Conservation (phyloP, 1,284 basidiomycete species). For the Schizophyllum amplum region DNA sequence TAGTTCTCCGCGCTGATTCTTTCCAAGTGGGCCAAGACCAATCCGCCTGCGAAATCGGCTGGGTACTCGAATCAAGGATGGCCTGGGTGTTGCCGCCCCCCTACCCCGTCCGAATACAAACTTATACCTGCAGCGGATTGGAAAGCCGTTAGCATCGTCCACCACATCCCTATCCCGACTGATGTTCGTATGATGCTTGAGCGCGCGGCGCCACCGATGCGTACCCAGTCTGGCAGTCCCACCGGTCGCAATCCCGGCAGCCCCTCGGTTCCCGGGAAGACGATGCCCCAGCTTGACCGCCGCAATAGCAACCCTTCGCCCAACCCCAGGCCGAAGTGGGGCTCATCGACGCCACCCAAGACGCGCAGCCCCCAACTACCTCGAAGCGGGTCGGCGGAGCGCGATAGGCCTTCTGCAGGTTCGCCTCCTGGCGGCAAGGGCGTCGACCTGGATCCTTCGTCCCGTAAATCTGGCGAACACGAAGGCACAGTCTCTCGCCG, state of each 20-base stretch:
- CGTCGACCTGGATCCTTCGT: neutral
- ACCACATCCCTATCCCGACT: conserved; percentile 58
- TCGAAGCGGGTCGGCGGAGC: neutral
- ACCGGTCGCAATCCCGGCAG: conserved; percentile 1
- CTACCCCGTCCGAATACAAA: conserved; percentile 45
- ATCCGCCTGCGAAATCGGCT: conserved; percentile 41
- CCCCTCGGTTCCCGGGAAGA: neutral
- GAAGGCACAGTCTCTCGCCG: neutral
- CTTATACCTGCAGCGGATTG: conserved; percentile 69
- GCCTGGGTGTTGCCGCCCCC: conserved; percentile 78
- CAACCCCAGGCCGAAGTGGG: conserved; percentile 14
- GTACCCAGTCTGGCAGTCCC: neutral
- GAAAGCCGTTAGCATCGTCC: conserved; percentile 65
- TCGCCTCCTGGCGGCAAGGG: no score
- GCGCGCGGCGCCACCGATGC: neutral
- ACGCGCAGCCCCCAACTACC: neutral
- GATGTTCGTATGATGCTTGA: conserved; percentile 63
- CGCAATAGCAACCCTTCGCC: conserved; percentile 2
- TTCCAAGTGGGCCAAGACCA: conserved; percentile 57
- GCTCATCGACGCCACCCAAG: neutral
- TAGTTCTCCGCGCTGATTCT: conserved; percentile 20
- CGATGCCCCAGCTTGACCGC: neutral
- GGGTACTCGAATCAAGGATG: conserved; percentile 65
- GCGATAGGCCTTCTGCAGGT: neutral
- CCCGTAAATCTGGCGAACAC: neutral